These are phyloP conservation scores for Cladosporium sp. DNA, from an alignment of 2,329 filamentous ascomycete species.

Conservation along the genomic window DNA sequence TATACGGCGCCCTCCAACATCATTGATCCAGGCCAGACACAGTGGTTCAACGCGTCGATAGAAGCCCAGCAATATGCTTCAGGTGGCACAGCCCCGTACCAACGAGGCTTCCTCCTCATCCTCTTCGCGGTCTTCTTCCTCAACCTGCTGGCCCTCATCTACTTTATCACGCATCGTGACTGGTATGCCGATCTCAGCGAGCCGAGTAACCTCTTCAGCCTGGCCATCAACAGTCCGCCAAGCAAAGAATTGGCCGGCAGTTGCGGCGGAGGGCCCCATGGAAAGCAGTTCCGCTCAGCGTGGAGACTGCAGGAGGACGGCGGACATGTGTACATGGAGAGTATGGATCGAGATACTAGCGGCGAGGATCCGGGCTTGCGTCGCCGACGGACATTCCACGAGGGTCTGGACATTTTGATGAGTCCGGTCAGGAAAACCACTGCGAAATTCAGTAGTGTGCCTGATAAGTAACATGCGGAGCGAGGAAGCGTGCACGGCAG, in stretches of 20 bases:
- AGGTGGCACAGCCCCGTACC: constrained; percentile 60
- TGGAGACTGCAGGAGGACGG: constrained; percentile 43
- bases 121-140: constrained; percentile 65
- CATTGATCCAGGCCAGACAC: constrained; percentile 44
- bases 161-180: constrained; percentile 59
- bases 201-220: constrained; percentile 70
- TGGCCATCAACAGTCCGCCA: constrained; percentile 66
- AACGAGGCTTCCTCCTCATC: constrained; percentile 66
- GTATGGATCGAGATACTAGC: constrained; percentile 34
- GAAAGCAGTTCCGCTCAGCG: constrained; percentile 48
- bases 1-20: constrained; percentile 7
- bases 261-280: constrained; percentile 57
- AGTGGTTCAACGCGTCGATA: constrained; percentile 65
- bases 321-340: constrained; percentile 56
- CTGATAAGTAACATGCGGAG: background rate
- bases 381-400: constrained; percentile 28
- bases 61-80: constrained; percentile 70
- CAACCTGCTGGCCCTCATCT: constrained; percentile 65
- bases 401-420: constrained; percentile 37
- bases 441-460: background rate
- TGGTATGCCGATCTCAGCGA: constrained; percentile 78
- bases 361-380: constrained; percentile 26
- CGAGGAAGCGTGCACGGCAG: background rate
- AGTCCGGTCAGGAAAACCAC: constrained; percentile 38
- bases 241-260: constrained; percentile 53